Percentiles rank a stretch among this genome's conserved stretches.
Conservation (phyloP, 2,329 filamentous ascomycete species). For the Canariomyces notabilis region DNA sequence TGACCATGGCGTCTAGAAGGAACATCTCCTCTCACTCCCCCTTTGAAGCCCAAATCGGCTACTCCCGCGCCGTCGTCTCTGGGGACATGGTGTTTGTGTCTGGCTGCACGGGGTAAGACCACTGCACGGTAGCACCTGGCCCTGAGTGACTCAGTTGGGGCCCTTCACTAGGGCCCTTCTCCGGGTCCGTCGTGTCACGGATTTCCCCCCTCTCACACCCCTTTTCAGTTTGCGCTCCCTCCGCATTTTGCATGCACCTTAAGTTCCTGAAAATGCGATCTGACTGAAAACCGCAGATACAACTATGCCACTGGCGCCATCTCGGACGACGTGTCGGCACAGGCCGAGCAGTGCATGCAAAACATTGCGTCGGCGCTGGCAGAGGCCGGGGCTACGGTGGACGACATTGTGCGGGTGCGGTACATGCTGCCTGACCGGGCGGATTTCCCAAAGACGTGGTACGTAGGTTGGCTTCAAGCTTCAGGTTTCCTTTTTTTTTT, state of each 20-base stretch:
- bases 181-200: too few species aligned
- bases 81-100: slow-evolving; percentile 51
- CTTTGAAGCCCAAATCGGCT: slow-evolving; percentile 50
- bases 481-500: neutral
- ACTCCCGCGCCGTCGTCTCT: slow-evolving; percentile 48
- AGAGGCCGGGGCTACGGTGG: slow-evolving; percentile 38
- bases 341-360: slow-evolving; percentile 45
- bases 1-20: slow-evolving; percentile 13
- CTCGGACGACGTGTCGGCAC: slow-evolving; percentile 40
- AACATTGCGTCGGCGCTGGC: slow-evolving; percentile 44
- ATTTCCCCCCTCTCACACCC: too few species aligned
- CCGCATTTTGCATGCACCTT: too few species aligned
- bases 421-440: slow-evolving; percentile 46
- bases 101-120: slow-evolving; percentile 50
- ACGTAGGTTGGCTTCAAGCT: too few species aligned
- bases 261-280: too few species aligned
- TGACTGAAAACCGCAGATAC: slow-evolving; percentile 34
- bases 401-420: slow-evolving; percentile 46
- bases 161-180: too few species aligned
- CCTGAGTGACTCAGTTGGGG: too few species aligned
- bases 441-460: slow-evolving; percentile 44
- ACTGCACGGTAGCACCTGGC: too few species aligned
- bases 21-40: slow-evolving; percentile 45
- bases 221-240: too few species aligned
- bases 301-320: slow-evolving; percentile 45